Evolutionary conservation across 2,329 filamentous ascomycete genomes (phyloP), one percentile per base, ranked within the genome.

Genomic region (Paraphoma sp.): DNA sequence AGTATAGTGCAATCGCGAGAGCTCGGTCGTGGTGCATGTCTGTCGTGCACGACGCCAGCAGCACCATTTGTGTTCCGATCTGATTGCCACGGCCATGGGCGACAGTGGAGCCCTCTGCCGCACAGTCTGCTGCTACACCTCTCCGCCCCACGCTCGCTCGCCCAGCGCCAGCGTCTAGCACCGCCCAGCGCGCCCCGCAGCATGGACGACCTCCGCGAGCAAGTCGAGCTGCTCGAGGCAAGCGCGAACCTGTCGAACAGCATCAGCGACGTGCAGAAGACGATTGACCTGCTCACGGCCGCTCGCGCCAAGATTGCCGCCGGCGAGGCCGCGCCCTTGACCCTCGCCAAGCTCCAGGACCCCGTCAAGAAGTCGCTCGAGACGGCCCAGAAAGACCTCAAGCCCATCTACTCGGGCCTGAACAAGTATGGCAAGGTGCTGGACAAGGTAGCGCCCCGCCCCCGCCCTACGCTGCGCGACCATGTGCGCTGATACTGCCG

Each of bases 371-470:
- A 89, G 49, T 87, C 89, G 1, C 89, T 98, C 58, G 92, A 96
- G 40, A 84, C 86, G 36, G 87, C 96, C 40, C 94, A 90, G 64
- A 87, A 90, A 51, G 89, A 92, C 68, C 80, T 98, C 48, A 95
- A 92, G 75, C 90, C 92, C 53, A 88, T 95, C 2, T 90, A 96
- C 67, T 89, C 89, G 61, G 88, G 89, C 2, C 88, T 96, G 55
- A 92, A 89, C 74, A 89, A 89, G 63, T 96, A 96, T 76, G 88
- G 88, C 65, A 97, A 93, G 73, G 87, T 91, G 6, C 81, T 99
- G 30, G 92, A 97, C 75, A 92, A 89, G 82, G 91, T 91, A 76
- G 78, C 18, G 42, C 38, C 33, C 33, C 40, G 11, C 23, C 16
- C 17, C 31, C 18, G 11, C 23, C 16, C 17, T 29, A 16, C n/a